Evolutionary conservation across 371 early-diverging fungal genomes (phyloP), one percentile per base, ranked within the genome.

Genomic region (Mucor irregularis): DNA sequence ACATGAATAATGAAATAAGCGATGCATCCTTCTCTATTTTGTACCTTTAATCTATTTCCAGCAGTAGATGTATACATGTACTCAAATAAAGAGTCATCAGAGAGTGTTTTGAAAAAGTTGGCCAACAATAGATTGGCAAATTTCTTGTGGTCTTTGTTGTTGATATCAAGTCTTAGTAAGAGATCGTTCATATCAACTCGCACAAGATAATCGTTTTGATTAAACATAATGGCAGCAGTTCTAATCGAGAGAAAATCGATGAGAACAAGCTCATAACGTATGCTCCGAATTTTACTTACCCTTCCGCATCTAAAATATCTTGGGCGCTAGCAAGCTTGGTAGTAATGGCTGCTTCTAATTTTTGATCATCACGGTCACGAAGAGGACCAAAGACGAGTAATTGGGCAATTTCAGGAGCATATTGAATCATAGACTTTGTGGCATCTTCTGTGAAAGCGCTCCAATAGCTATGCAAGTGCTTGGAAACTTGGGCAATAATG

Each of bases 161-260:
- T 53, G 8, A 51, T 31, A 24, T 80, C 64, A 21, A 85, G 47
- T 30, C 74, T 69, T n/a, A 75, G 34, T 24, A 87, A 45, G 5
- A 87, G 24, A 44, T 73, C 76, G 50, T 78, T 82, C 67, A 77
- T 76, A 44, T 68, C 45, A 8, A 86, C 81, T 13, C 88, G 79
- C 4, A 82, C 78, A 38, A 73, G 53, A 46, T 83, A 85, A 52
- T 87, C 87, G 35, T 78, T 77, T 52, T 71, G 69, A 42, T 46
- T 67, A 42, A 74, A 68, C 3, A 70, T 33, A 3, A 53, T 56
- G 13, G 62, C 69, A 0, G 56, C 78, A 31, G 74, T 69, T 13
- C 78, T 77, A 53, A 30, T 19, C 16, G 51, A 33, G 4, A 19
- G 16, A 24, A 24, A 49, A 37, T 25, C 35, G 13, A 25, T 30